Base-by-base conservation (phyloP, 768 basidiomycete species). In the Collybia sordida region DNA sequence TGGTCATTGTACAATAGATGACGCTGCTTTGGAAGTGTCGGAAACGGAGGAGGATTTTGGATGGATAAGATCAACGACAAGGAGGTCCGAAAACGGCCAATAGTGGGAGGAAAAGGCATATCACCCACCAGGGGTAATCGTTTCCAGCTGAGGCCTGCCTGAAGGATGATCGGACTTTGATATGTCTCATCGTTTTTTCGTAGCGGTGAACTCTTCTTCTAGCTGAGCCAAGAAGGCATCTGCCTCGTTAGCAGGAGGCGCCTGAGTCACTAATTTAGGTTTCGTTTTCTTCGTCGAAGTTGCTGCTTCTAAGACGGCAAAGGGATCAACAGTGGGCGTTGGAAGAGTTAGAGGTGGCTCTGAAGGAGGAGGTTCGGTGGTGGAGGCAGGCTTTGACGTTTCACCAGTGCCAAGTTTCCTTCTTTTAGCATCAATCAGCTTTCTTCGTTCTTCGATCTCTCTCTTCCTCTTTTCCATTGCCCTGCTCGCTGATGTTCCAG, bases 381-480 rank as follows among this genome's bases (percentile, higher is more conserved):
- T 43, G 28, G 53, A 47, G 15, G 50, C 39, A 37, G 45, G 21
- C 36, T 22, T 47, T 7, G 55, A 14, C 15, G 52, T 34, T 40
- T 49, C 47, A 18, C 38, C 47, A 52, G 27, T 46, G 52, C 23
- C 52, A 38, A 55, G 58, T 66, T 88, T 91, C 58, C 74, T 73
- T 54, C 86, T 75, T 66, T 89, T 88, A 21, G 84, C 85, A 39
- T 87, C 85, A 19, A 90, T 55, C 52, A 81, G 34, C 56, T 74
- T 73, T 47, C 77, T 67, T 57, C 89, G 71, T 59, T 88, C 86
- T 61, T 89, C 89, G 1, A 89, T 56, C 49, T 90, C 86, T 51
- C 84, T 72, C 64, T 86, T 88, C 59, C 88, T 73, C 68, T 90
- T 90, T 66, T 86, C 84, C 74, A 80, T 73, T 17, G 83, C 82